Percentiles rank a stretch among this genome's conserved stretches.
Evolutionary conservation across 139 green algal species (phyloP).

Genomic region (Haematococcus sp.): DNA sequence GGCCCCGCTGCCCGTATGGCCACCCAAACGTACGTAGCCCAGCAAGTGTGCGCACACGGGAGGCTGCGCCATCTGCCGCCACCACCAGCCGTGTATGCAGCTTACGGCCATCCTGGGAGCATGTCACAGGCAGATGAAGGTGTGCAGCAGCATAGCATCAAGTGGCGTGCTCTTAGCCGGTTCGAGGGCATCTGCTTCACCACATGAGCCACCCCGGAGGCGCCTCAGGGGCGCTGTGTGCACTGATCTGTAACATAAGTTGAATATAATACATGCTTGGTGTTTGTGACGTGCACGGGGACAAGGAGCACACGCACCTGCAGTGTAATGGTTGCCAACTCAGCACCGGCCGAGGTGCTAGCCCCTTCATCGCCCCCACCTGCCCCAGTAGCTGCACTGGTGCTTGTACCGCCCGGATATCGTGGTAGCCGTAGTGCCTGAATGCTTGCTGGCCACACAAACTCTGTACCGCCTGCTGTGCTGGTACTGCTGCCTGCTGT

Average conservation of each 20-base stretch:
- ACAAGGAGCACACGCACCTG: too few species aligned
- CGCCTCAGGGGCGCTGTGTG: too few species aligned
- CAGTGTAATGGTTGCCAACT: neutral
- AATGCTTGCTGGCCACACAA: slow-evolving; percentile 1
- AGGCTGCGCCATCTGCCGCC: slow-evolving; percentile 69
- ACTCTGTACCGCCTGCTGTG: neutral
- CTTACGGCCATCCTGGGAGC: neutral
- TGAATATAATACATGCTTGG: too few species aligned
- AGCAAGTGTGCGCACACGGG: slow-evolving; percentile 50
- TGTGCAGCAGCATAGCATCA: neutral
- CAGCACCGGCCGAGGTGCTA: neutral
- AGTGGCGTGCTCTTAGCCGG: too few species aligned
- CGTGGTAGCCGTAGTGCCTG: neutral
- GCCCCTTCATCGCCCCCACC: neutral
- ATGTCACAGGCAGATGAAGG: neutral
- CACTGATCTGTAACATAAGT: too few species aligned
- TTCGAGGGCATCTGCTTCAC: too few species aligned
- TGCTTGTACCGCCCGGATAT: neutral
- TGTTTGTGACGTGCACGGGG: too few species aligned
- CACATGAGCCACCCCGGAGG: too few species aligned
- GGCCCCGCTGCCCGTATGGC: slow-evolving; percentile 59
- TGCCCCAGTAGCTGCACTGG: neutral
- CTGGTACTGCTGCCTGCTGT: slow-evolving; percentile 8
- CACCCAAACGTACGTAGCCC: slow-evolving; percentile 49
- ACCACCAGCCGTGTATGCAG: slow-evolving; percentile 61